Base-by-base conservation (phyloP, 495 filamentous ascomycete genomes). In the Pseudevernia furfuracea region DNA sequence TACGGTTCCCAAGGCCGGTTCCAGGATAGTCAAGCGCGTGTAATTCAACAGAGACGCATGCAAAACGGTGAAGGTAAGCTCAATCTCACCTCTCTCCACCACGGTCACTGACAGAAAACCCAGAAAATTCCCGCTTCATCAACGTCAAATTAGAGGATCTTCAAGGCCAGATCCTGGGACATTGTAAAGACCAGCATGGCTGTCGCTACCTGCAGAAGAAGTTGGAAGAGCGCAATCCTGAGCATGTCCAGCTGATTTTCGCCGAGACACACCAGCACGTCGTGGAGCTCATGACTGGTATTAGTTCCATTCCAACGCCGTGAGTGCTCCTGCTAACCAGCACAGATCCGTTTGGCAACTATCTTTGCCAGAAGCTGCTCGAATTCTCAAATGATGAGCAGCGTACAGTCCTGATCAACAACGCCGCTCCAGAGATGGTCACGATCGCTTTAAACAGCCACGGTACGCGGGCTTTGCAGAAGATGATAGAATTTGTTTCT, bases 401-500 rank as follows among this genome's bases (percentile, higher is more conserved):
- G 78, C 91, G 94, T 56, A 97, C 93, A 56, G 87, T 87, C 34
- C 81, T 98, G 39, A 91, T 98, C 70, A 85, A 92, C 72, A 96
- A 94, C 70, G 90, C 94, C 17, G 83, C 90, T 14, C 81, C 85
- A 14, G 84, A 91, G 58, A 86, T 98, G 74, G 91, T 96, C 32
- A 84, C 85, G 62, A 97, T 97, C 72, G 94, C 95, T 11, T 77
- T 97, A 60, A 97, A 97, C 74, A 91, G 95, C 77, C 94, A 98
- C 75, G 94, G 94, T 64, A 98, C 94, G 46, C 85, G 94, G 38
- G 94, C 94, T 68, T 76, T 98, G 63, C 94, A 98, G 77, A 97
- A 97, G 81, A 98, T 98, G 94, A 97, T 98, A 66, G 94, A 98
- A 73, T 93, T 89, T 70, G 90, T 98, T 69, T 87, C 88, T 53